Conservation (phyloP, 2,329 filamentous ascomycete genomes). For the Ophiostoma sp. region DNA sequence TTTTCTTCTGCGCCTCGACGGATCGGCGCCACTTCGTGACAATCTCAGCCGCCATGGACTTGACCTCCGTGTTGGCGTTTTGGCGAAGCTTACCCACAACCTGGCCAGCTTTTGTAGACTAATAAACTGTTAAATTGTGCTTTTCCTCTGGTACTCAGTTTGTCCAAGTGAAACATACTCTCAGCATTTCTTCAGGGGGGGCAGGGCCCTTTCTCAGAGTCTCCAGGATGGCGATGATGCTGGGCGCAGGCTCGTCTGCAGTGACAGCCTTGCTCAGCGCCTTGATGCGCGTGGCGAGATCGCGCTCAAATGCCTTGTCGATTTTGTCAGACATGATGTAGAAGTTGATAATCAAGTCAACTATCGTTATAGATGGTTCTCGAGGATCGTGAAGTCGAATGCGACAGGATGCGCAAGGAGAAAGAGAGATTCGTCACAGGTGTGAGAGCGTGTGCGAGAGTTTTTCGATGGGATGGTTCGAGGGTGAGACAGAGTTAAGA, state of each 20-base stretch:
- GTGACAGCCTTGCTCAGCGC: slow-evolving; percentile 72
- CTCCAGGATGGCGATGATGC: slow-evolving; percentile 67
- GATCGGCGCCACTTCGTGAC: slow-evolving; percentile 82
- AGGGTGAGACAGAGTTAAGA: background rate
- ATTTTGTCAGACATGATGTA: slow-evolving; percentile 15
- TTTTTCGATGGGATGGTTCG: no score
- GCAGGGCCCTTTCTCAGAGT: slow-evolving; percentile 73
- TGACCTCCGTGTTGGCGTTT: slow-evolving; percentile 76
- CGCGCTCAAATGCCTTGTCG: slow-evolving; percentile 57
- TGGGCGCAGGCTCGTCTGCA: slow-evolving; percentile 66
- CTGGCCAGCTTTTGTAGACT: slow-evolving; percentile 85
- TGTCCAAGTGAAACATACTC: background rate
- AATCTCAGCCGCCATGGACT: slow-evolving; percentile 70
- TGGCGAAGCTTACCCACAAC: slow-evolving; percentile 74
- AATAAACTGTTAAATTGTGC: background rate
- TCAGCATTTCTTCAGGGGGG: slow-evolving; percentile 70
- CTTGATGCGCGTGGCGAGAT: slow-evolving; percentile 71
- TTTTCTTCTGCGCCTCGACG: slow-evolving; percentile 59
- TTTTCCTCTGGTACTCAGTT: background rate
- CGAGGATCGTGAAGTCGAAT: background rate
- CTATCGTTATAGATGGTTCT: background rate
- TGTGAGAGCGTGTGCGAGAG: no score
- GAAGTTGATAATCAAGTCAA: background rate
- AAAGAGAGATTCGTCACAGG: no score
- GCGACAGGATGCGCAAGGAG: no score